phyloP scores from a whole-genome alignment of 768 basidiomycete genomes.

The Mycena filopes region DNA sequence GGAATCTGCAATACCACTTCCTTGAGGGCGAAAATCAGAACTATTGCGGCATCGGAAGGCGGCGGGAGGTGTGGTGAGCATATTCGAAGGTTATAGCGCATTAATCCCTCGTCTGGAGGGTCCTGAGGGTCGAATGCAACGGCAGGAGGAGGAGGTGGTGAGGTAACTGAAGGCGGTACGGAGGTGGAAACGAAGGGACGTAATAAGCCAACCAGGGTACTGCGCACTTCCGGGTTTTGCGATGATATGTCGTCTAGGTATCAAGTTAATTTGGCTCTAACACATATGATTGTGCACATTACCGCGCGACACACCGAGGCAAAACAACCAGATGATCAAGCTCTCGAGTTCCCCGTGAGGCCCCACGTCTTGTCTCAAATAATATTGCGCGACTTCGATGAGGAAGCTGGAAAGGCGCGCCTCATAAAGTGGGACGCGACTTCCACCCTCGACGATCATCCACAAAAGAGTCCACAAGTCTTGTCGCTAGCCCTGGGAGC shows the following conservation, averaged over 20 bases:
- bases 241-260: slow-evolving; percentile 50
- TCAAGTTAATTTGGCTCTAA: slow-evolving; percentile 28
- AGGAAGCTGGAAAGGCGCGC: slow-evolving; percentile 54
- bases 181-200: slow-evolving; percentile 50
- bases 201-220: slow-evolving; percentile 53
- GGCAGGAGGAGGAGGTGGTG: slow-evolving; percentile 35
- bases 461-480: slow-evolving; percentile 69
- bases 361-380: slow-evolving; percentile 26
- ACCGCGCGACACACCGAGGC: slow-evolving; percentile 53
- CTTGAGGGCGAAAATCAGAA: slow-evolving; percentile 62
- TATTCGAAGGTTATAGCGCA: slow-evolving; percentile 14
- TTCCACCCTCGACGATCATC: slow-evolving; percentile 67
- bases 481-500: slow-evolving; percentile 40
- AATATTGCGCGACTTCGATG: slow-evolving; percentile 39
- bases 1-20: slow-evolving; percentile 59
- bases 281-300: slow-evolving; percentile 33
- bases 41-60: slow-evolving; percentile 58
- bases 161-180: slow-evolving; percentile 38
- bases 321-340: slow-evolving; percentile 54
- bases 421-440: slow-evolving; percentile 55
- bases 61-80: slow-evolving; percentile 25
- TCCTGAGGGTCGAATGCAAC: slow-evolving; percentile 21
- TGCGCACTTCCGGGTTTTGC: slow-evolving; percentile 49
- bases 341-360: slow-evolving; percentile 37
- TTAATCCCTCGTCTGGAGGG: slow-evolving; percentile 7